These are phyloP conservation scores for Nepenthes alata DNA, from an alignment of 179 eudicot species.

Conservation along the genomic window DNA sequence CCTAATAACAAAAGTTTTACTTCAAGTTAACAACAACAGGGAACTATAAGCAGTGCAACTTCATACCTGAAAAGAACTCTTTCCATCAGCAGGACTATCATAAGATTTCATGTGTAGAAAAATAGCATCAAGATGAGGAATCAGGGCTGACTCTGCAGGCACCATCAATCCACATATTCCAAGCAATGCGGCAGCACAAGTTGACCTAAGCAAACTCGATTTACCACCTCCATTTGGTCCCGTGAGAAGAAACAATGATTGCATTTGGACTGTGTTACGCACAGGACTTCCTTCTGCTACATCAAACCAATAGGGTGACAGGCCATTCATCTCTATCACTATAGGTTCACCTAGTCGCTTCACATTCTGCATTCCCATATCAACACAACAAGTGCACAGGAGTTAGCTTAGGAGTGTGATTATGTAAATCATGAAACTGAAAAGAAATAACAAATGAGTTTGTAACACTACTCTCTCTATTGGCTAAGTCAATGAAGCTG, in stretches of 20 bases:
- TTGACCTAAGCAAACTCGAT: constrained; percentile 86
- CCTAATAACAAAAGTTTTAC: neutral
- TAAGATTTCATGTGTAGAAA: constrained; percentile 97
- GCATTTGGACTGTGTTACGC: constrained; percentile 62
- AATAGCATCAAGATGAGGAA: constrained; percentile 89
- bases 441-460: neutral
- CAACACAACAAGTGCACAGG: neutral
- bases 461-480: neutral
- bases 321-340: constrained; percentile 63
- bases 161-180: constrained; percentile 98
- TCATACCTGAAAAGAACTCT: constrained; percentile 93
- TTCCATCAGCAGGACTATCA: constrained; percentile 98
- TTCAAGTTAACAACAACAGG: neutral
- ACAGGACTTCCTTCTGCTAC: constrained; percentile 77
- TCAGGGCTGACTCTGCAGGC: constrained; percentile 82
- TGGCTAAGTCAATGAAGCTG: too few species aligned
- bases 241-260: constrained; percentile 77
- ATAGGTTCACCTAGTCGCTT: constrained; percentile 19
- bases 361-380: constrained; percentile 32
- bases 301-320: constrained; percentile 94
- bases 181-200: constrained; percentile 88
- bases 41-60: neutral
- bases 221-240: constrained; percentile 99
- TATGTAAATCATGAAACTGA: neutral
- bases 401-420: neutral